Base-by-base conservation (phyloP, 2,329 filamentous ascomycete genomes). In the Biscogniauxia marginata region DNA sequence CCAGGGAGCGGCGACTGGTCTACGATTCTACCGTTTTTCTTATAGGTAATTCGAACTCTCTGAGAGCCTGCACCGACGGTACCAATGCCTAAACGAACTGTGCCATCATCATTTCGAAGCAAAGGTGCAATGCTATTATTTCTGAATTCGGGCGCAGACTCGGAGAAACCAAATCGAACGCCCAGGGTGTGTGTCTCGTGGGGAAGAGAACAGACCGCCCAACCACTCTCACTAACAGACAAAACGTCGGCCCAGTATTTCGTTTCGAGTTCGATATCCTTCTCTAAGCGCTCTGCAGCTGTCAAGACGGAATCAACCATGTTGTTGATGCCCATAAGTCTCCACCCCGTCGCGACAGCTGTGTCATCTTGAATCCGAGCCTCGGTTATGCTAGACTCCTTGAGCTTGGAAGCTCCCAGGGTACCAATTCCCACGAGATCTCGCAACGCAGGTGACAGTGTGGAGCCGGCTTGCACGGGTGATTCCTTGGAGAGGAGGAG, bases 181-280 rank as follows among this genome's bases (percentile, higher is more conserved):
- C 89, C 92, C 50, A 98, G 79, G 0, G 86, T 87, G 63, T 90
- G 85, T 50, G 81, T 80, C 63, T 93, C 87, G 6, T 86, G 79
- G 0, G 91, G 91, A 44, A 95, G 77, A 49, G 89, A 84, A 63
- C 88, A 93, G 18, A 98, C 78, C 19, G 89, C 87, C 93, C 95
- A 99, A 4, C 93, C 92, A 53, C 86, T 87, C 63, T 91, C 84
- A 62, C 88, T 91, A 46, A 98, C 86, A 8, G 86, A 84, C 48
- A 96, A 77, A 2, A 98, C 83, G 65, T 96, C 88, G 54, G 89
- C 83, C 95, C 95, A 99, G 72, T 96, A 99, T 65, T 83, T 87
- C 1, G 87, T 87, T 75, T 99, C 95, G 24, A 85, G 84, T 8
- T 84, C 81, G 30, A 96, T 88, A 71, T 96, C 93, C 9, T 82